phyloP scores from a whole-genome alignment of 768 basidiomycete genomes.

The Phaeotremella fagi region DNA sequence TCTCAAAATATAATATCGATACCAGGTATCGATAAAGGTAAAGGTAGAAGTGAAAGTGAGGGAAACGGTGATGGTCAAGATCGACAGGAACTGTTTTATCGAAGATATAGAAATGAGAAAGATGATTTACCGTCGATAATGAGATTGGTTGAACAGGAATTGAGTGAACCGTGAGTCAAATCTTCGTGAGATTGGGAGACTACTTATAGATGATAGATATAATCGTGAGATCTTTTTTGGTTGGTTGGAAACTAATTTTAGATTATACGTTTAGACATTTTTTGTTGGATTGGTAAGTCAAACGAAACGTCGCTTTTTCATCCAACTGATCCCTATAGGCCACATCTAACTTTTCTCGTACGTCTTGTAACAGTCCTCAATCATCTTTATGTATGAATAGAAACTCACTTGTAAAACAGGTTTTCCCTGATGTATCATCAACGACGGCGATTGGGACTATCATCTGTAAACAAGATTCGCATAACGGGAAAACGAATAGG shows the following conservation, averaged over 20 bases:
- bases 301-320: too few relatives aligned
- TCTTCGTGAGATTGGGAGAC: too few relatives aligned
- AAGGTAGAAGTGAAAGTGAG: not conserved
- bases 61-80: conserved; percentile 1
- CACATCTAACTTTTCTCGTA: conserved; percentile 73
- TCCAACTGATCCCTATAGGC: too few relatives aligned
- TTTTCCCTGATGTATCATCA: conserved; percentile 56
- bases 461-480: conserved; percentile 93
- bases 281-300: conserved; percentile 84
- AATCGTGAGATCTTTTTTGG: not conserved
- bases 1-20: too few relatives aligned
- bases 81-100: conserved; percentile 28
- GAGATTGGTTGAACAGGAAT: conserved; percentile 79
- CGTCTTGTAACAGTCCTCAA: not conserved
- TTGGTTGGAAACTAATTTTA: too few relatives aligned
- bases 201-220: not conserved
- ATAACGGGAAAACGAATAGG: conserved; percentile 64
- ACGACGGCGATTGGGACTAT: conserved; percentile 76
- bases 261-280: conserved; percentile 93
- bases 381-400: not conserved
- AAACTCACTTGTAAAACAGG: conserved; percentile 49
- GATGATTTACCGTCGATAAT: conserved; percentile 63
- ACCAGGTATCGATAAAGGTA: not conserved
- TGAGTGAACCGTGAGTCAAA: conserved; percentile 94
- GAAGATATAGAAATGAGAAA: conserved; percentile 29